Conservation (phyloP, 352 stramenopile species). For the Globisporangium takayamanum region DNA sequence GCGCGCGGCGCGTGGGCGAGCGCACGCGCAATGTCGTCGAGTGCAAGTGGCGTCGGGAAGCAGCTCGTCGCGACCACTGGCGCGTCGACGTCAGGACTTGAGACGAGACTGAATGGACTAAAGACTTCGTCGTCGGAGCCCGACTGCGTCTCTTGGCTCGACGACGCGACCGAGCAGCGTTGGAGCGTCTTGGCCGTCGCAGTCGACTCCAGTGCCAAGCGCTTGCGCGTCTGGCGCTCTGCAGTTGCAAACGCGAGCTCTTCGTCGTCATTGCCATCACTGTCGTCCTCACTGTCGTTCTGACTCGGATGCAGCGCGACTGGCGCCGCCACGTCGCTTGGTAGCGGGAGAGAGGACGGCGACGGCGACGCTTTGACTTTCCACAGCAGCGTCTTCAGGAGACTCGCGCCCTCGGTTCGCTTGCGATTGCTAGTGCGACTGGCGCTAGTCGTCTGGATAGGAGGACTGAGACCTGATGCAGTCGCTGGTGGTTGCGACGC, state of each 20-base stretch:
- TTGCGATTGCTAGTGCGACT: slow-evolving; percentile 5
- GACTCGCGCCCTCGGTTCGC: slow-evolving; percentile 10
- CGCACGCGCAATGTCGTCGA: slow-evolving; percentile 8
- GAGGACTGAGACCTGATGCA: too few relatives aligned
- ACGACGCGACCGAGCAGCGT: slow-evolving; percentile 28
- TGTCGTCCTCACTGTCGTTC: background rate
- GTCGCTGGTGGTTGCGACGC: too few relatives aligned
- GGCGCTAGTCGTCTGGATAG: background rate
- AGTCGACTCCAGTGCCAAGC: slow-evolving; percentile 18
- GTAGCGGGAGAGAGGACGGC: background rate
- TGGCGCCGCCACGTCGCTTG: background rate
- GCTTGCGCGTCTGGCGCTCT: slow-evolving; percentile 36
- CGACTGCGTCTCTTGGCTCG: slow-evolving; percentile 68
- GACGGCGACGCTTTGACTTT: slow-evolving; percentile 31
- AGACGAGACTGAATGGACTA: slow-evolving; percentile 21
- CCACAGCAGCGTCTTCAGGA: slow-evolving; percentile 61
- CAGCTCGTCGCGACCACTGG: background rate
- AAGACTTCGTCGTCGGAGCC: slow-evolving; percentile 53
- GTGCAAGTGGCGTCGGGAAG: slow-evolving; percentile 24
- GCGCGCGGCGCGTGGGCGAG: slow-evolving; percentile 4
- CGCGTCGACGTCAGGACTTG: background rate
- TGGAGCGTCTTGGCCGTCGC: slow-evolving; percentile 14
- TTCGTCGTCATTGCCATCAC: slow-evolving; percentile 25
- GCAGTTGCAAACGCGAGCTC: slow-evolving; percentile 30
- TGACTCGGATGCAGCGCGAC: background rate